Percentiles rank a stretch among this genome's conserved stretches.
Conservation (phyloP, 495 filamentous ascomycete species). For the Parmelia sp. region DNA sequence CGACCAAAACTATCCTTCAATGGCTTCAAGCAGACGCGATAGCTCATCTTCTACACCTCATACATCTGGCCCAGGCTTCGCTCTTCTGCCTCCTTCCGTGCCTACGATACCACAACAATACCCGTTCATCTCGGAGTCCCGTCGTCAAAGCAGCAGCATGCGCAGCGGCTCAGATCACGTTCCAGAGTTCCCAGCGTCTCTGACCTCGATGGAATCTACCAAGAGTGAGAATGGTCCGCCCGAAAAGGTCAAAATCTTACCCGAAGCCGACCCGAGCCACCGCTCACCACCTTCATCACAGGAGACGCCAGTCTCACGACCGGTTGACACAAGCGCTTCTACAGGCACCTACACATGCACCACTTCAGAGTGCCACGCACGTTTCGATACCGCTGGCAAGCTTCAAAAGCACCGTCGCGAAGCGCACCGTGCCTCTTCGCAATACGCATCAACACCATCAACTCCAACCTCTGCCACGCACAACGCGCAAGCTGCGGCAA, state of each 20-base stretch:
- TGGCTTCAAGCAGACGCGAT: constrained; percentile 39
- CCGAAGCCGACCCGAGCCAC: constrained; percentile 24
- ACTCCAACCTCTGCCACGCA: constrained; percentile 38
- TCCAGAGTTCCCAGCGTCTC: constrained; percentile 55
- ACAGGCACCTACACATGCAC: constrained; percentile 92
- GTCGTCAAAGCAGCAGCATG: constrained; percentile 36
- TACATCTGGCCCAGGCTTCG: constrained; percentile 28
- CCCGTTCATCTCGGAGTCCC: constrained; percentile 42
- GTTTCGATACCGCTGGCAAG: constrained; percentile 79
- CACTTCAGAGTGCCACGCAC: constrained; percentile 80
- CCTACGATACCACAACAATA: constrained; percentile 51
- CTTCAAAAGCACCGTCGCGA: constrained; percentile 96
- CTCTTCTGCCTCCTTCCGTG: constrained; percentile 39
- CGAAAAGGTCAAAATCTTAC: constrained; percentile 28
- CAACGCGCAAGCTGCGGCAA: constrained; percentile 37
- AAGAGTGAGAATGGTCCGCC: constrained; percentile 43
- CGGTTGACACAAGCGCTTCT: constrained; percentile 61
- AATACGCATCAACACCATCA: constrained; percentile 33
- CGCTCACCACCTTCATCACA: constrained; percentile 25
- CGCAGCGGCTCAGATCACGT: constrained; percentile 41
- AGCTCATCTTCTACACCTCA: constrained; percentile 33
- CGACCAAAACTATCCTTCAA: constrained; percentile 20
- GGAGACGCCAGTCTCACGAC: constrained; percentile 33
- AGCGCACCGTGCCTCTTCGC: constrained; percentile 64
- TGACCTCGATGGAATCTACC: constrained; percentile 61